These are phyloP conservation scores for Acacia confusa DNA, from an alignment of 306 rosid genomes.

Conservation along the genomic window DNA sequence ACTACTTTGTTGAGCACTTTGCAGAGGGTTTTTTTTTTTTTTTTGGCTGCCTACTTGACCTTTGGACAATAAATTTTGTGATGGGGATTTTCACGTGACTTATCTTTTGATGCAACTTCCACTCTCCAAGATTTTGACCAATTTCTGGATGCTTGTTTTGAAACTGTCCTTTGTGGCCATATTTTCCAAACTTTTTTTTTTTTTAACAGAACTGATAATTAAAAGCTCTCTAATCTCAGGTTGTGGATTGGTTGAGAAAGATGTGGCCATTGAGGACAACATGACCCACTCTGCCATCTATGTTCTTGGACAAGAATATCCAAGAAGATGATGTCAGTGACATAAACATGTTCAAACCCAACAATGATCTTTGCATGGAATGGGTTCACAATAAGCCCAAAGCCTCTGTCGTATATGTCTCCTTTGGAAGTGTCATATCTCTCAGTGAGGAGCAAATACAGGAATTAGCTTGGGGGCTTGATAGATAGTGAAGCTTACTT, in stretches of 20 bases:
- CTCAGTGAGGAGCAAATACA: background rate
- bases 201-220: background rate
- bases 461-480: background rate
- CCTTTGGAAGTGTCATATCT: background rate
- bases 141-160: background rate
- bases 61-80: background rate
- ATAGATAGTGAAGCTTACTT: background rate
- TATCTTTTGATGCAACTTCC: background rate
- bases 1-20: conserved; percentile 14
- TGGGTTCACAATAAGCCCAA: background rate
- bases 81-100: background rate
- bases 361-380: background rate
- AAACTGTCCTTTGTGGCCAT: no score
- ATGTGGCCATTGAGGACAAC: background rate
- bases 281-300: background rate
- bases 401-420: background rate
- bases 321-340: background rate
- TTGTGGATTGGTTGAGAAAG: background rate
- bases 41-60: background rate
- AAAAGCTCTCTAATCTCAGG: background rate
- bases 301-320: background rate
- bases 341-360: background rate
- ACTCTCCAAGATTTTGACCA: background rate
- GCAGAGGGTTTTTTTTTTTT: no score
- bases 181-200: background rate